These are phyloP conservation scores for Mycocentrospora acerina DNA, from an alignment of 2,329 filamentous ascomycete species.

Conservation along the genomic window DNA sequence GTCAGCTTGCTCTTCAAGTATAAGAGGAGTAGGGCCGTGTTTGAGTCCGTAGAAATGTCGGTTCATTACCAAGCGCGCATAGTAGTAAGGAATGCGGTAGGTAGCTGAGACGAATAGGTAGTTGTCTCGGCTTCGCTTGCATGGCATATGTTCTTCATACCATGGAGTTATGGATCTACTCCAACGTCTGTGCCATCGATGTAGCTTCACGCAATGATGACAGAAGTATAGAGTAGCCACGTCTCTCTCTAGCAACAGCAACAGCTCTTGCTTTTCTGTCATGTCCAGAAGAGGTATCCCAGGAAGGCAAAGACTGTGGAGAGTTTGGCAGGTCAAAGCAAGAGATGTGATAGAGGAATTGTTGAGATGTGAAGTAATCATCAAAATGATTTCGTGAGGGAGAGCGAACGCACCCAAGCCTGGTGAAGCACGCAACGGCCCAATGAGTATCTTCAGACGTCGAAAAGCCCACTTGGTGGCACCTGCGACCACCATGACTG, in stretches of 20 bases:
- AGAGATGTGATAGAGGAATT: constrained; percentile 9
- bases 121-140: constrained; percentile 1
- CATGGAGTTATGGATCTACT: constrained; percentile 4
- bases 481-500: background rate
- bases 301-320: constrained; percentile 13
- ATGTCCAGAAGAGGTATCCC: background rate
- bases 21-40: constrained; percentile 13
- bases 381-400: constrained; percentile 18
- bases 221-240: constrained; percentile 16
- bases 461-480: background rate
- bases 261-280: constrained; percentile 13
- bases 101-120: background rate
- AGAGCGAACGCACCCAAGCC: constrained; percentile 9
- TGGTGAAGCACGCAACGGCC: constrained; percentile 4
- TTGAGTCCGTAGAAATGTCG: constrained; percentile 17
- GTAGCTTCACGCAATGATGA: constrained; percentile 18
- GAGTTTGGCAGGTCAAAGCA: constrained; percentile 17
- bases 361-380: constrained; percentile 16
- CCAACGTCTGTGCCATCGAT: constrained; percentile 20
- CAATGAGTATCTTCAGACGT: constrained; percentile 5
- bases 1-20: constrained; percentile 4
- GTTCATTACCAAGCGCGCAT: constrained; percentile 24
- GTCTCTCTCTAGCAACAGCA: constrained; percentile 19
- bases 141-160: constrained; percentile 5
- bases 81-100: constrained; percentile 10